Evolutionary conservation across 1,284 basidiomycete genomes (phyloP).

Genomic region (Ustilago vetiveriae): DNA sequence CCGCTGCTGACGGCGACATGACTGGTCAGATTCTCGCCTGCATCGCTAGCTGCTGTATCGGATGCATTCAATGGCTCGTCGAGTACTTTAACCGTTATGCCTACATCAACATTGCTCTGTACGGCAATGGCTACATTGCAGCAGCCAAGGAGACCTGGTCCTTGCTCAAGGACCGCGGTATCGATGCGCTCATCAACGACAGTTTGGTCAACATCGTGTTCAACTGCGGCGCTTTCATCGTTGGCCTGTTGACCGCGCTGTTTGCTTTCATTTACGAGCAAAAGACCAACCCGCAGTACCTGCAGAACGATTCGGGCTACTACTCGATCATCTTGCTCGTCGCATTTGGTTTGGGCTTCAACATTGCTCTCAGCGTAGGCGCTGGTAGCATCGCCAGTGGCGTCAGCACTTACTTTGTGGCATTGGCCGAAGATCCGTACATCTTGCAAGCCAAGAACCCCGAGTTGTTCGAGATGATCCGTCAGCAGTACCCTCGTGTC

Average conservation of each 20-base stretch:
- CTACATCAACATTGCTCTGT: constrained; percentile 85
- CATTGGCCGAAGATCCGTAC: constrained; percentile 57
- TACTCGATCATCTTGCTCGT: constrained; percentile 54
- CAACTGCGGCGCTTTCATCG: constrained; percentile 73
- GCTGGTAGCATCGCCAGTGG: constrained; percentile 63
- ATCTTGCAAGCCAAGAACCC: constrained; percentile 52
- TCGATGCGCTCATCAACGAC: constrained; percentile 86
- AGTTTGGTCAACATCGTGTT: constrained; percentile 76
- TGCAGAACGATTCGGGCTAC: constrained; percentile 50
- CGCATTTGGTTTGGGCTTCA: constrained; percentile 65
- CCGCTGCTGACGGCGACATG: constrained; percentile 78
- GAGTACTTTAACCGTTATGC: constrained; percentile 71
- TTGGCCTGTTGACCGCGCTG: constrained; percentile 79
- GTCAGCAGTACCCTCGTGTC: constrained; percentile 66
- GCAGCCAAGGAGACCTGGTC: constrained; percentile 92
- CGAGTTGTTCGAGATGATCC: constrained; percentile 57
- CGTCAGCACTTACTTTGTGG: constrained; percentile 68
- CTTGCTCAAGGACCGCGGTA: constrained; percentile 80
- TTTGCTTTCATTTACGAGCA: constrained; percentile 83
- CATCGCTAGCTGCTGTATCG: constrained; percentile 78
- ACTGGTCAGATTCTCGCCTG: constrained; percentile 80
- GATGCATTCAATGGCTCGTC: constrained; percentile 54
- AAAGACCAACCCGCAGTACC: constrained; percentile 55
- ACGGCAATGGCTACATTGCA: constrained; percentile 83
- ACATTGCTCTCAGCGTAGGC: constrained; percentile 66